These are phyloP conservation scores for Leccinum pellstonianum DNA, from an alignment of 768 basidiomycete genomes.

Conservation along the genomic window DNA sequence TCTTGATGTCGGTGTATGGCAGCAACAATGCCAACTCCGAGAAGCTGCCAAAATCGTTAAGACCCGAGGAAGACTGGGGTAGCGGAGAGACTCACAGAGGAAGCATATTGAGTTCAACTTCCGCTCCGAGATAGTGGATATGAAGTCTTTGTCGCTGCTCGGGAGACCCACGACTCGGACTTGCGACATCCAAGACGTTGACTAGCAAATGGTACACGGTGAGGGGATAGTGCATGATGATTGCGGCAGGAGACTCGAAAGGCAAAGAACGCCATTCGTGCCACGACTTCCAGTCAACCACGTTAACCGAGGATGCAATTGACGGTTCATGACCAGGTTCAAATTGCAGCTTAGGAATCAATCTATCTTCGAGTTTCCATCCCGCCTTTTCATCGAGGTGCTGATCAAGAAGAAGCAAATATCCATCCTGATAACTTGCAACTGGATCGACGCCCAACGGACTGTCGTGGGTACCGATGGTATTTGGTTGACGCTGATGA, in stretches of 20 bases:
- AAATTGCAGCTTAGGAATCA: conserved; percentile 37
- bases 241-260: conserved; percentile 41
- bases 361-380: conserved; percentile 37
- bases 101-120: conserved; percentile 40
- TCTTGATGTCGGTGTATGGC: conserved; percentile 44
- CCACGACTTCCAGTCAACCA: conserved; percentile 44
- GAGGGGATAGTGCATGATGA: conserved; percentile 46
- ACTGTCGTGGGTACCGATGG: conserved; percentile 1
- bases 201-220: conserved; percentile 39
- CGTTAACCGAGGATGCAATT: conserved; percentile 27
- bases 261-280: conserved; percentile 46
- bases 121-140: conserved; percentile 40
- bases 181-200: conserved; percentile 34
- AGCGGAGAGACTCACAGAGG: conserved; percentile 35
- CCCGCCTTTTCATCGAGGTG: conserved; percentile 33
- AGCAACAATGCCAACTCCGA: conserved; percentile 46
- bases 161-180: conserved; percentile 21
- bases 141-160: conserved; percentile 28
- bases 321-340: conserved; percentile 26
- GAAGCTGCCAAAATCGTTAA: conserved; percentile 33
- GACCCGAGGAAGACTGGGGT: not conserved
- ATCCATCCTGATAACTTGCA: conserved; percentile 33
- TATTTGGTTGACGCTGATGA: conserved; percentile 28
- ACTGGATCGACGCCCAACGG: conserved; percentile 10
- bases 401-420: conserved; percentile 32